These are phyloP conservation scores for Aspergillus panamensis DNA, from an alignment of 495 filamentous ascomycete species.

Conservation along the genomic window DNA sequence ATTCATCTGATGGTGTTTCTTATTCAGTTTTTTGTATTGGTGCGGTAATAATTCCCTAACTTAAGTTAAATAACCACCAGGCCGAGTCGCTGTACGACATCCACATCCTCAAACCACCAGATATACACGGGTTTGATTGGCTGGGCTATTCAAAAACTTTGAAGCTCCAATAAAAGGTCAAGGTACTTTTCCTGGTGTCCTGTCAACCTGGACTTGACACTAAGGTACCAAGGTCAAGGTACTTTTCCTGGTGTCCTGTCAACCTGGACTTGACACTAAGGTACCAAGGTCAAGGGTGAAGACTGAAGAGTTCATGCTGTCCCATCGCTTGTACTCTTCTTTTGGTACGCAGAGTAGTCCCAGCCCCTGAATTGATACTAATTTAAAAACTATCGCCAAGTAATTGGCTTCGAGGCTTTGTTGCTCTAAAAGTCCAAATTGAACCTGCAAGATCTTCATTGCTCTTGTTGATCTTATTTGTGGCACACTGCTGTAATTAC, in stretches of 20 bases:
- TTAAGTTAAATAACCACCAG: neutral
- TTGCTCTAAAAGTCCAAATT: too few relatives aligned
- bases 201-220: neutral
- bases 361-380: slow-evolving; percentile 7
- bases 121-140: neutral
- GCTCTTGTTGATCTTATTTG: neutral
- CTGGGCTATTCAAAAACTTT: neutral
- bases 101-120: neutral
- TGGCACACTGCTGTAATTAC: too few relatives aligned
- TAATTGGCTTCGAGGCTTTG: too few relatives aligned
- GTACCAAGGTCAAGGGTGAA: neutral
- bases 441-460: too few relatives aligned
- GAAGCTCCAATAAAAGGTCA: neutral
- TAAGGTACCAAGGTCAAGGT: neutral
- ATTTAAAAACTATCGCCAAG: neutral
- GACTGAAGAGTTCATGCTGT: slow-evolving; percentile 2
- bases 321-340: too few relatives aligned
- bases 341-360: neutral
- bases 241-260: too few relatives aligned
- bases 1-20: neutral
- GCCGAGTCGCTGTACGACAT: neutral
- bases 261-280: neutral
- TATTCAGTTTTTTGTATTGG: neutral
- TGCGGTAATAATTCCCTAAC: neutral
- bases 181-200: neutral